Base-by-base conservation (phyloP, 169 alveolate species). In the Babesia bovis region DNA sequence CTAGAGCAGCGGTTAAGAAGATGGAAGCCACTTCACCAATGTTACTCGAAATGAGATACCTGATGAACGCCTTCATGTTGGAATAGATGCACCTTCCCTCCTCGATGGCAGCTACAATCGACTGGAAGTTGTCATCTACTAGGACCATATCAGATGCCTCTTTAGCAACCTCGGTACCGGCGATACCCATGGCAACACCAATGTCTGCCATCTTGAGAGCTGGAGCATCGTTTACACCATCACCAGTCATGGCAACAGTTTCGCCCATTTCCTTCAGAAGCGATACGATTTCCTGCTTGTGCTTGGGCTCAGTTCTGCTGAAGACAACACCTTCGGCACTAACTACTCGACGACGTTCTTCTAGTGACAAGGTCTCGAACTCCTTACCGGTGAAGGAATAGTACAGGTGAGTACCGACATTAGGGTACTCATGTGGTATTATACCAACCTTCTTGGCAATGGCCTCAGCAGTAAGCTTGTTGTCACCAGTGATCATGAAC, bases 221-320 rank as follows among this genome's bases (percentile, higher is more conserved):
- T 12, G 99, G 99, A 17, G 99, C 99, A 82, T 98, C 99, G 86
- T 98, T 98, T 23, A 97, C 99, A 23, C 99, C 99, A 85, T 98
- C 99, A 6, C 99, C 99, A 52, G 98, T 95, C 98, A 96, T 94
- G 21, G 99, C 98, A 19, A 95, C 96, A 12, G 96, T 95, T 81
- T 96, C 97, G 35, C 98, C 98, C 63, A 95, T 56, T 61, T 91
- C 94, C 87, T 93, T 94, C 55, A 98, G 89, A 30, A 96, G 82
- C 57, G 94, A 87, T 15, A 98, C 99, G 30, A 98, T 93, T 30
- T 92, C 94, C 85, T 98, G 97, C 85, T 98, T 98, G 91, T 98
- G 99, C 68, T 94, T 83, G 42, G 99, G 99, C 73, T 97, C 99
- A 6, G 99, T 97, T 82, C 99, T 90, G 23, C 99, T 94, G 86